A percentile compares a stretch with the other conserved stretches of the same genome.
Evolutionary conservation across 768 basidiomycete species (phyloP).

Genomic region (Macrolepiota dolichaula): DNA sequence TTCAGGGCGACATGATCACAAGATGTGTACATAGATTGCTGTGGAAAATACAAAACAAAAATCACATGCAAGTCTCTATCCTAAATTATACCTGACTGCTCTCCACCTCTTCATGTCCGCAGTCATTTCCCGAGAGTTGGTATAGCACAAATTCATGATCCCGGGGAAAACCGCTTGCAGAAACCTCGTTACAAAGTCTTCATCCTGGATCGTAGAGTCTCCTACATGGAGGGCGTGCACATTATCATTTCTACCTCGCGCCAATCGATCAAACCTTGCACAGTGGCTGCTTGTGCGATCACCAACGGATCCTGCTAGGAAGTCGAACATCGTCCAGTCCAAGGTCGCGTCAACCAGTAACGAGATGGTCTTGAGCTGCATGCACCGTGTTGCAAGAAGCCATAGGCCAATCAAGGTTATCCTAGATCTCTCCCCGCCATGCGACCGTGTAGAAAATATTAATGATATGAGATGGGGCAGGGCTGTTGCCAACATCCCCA

Average conservation of each 20-base stretch:
- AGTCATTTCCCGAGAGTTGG: background rate
- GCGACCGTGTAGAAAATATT: background rate
- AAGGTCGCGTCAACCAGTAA: background rate
- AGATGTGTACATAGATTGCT: background rate
- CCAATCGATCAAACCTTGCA: background rate
- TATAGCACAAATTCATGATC: background rate
- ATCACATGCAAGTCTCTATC: background rate
- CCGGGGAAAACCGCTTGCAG: background rate
- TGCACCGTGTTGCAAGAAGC: conserved; percentile 3
- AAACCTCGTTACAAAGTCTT: background rate
- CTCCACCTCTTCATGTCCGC: conserved; percentile 1
- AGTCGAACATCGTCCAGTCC: background rate
- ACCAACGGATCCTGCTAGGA: background rate
- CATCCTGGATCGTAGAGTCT: background rate
- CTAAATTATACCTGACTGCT: background rate
- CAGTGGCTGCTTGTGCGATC: too few species aligned
- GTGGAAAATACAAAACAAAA: background rate
- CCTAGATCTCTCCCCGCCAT: background rate
- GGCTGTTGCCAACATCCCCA: background rate
- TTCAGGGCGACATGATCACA: too few species aligned
- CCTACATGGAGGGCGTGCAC: background rate
- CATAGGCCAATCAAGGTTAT: conserved; percentile 4
- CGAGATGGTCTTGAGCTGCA: background rate
- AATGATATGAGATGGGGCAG: background rate
- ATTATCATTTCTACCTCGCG: background rate